phyloP scores from a whole-genome alignment of 257 asterid species.

The Ilex aquifolium region DNA sequence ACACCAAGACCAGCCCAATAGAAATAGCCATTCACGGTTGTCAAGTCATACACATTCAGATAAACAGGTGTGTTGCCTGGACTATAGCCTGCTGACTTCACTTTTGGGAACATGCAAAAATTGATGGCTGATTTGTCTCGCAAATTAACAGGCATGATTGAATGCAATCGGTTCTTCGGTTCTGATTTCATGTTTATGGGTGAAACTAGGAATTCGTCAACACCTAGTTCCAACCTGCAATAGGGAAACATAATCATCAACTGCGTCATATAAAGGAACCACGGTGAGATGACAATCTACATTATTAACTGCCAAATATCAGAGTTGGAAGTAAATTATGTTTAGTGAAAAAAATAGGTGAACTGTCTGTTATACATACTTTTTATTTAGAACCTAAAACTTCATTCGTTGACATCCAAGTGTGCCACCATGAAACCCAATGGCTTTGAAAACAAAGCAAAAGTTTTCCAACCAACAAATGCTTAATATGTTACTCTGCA shows the following conservation, averaged over 20 bases:
- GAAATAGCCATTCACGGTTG: slow-evolving; percentile 59
- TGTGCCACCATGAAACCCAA: too few relatives aligned
- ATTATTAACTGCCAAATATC: too few relatives aligned
- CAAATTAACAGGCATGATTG: slow-evolving; percentile 45
- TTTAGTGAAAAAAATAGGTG: too few relatives aligned
- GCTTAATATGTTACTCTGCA: too few relatives aligned
- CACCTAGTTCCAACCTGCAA: slow-evolving; percentile 40
- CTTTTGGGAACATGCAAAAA: slow-evolving; percentile 52
- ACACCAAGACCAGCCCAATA: slow-evolving; percentile 90
- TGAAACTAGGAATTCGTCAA: slow-evolving; percentile 29
- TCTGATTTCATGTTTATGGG: slow-evolving; percentile 43
- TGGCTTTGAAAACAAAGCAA: too few relatives aligned
- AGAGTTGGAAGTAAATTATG: too few relatives aligned
- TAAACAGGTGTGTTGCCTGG: slow-evolving; percentile 53
- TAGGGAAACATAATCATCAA: slow-evolving; percentile 9
- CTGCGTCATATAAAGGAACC: neutral
- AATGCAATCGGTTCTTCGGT: slow-evolving; percentile 40
- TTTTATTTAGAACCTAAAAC: too few relatives aligned
- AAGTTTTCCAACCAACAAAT: too few relatives aligned
- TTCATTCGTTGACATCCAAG: too few relatives aligned
- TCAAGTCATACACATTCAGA: slow-evolving; percentile 81
- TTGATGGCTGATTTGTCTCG: slow-evolving; percentile 36
- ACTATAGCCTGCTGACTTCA: slow-evolving; percentile 35
- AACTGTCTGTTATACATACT: too few relatives aligned
- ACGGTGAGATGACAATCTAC: too few relatives aligned